Percentiles rank a stretch among this genome's conserved stretches.
phyloP scores from a whole-genome alignment of 345 rosid species.

The Zanthoxylum bungeanum region DNA sequence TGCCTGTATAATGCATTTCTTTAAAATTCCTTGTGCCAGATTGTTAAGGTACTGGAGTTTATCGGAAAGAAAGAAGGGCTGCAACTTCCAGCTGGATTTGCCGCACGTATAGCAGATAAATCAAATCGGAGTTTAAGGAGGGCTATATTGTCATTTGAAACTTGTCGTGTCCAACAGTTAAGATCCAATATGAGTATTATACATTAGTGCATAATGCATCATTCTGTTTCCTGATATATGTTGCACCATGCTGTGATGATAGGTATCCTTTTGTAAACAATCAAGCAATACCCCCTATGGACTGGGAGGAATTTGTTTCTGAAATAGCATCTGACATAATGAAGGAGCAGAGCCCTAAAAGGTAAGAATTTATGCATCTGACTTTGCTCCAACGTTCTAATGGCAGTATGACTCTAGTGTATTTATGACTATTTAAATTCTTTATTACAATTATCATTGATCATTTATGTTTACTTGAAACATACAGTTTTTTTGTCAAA shows the following conservation, averaged over 20 bases:
- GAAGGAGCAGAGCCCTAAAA: slow-evolving; percentile 97
- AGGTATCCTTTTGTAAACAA: slow-evolving; percentile 74
- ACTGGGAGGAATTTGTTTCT: slow-evolving; percentile 92
- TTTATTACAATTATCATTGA: background rate
- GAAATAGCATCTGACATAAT: slow-evolving; percentile 84
- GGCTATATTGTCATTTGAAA: slow-evolving; percentile 82
- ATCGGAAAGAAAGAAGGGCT: slow-evolving; percentile 82
- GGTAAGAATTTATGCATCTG: slow-evolving; percentile 28
- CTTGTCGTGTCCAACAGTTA: slow-evolving; percentile 89
- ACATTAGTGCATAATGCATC: too few relatives aligned
- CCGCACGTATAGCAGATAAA: slow-evolving; percentile 78
- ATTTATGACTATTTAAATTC: background rate
- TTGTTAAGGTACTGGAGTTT: slow-evolving; percentile 73
- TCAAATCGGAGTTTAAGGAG: slow-evolving; percentile 84
- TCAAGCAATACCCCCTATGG: slow-evolving; percentile 85
- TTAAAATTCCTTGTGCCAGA: slow-evolving; percentile 37
- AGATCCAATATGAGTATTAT: slow-evolving; percentile 24
- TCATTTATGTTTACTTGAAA: background rate
- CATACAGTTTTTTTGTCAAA: background rate
- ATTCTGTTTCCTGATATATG: slow-evolving; percentile 7
- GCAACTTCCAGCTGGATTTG: slow-evolving; percentile 81
- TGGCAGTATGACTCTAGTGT: background rate
- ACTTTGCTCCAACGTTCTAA: background rate
- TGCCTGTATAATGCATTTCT: background rate
- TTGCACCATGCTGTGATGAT: slow-evolving; percentile 17